Conservation (phyloP, 345 rosid genomes). For the Clausena lansium region DNA sequence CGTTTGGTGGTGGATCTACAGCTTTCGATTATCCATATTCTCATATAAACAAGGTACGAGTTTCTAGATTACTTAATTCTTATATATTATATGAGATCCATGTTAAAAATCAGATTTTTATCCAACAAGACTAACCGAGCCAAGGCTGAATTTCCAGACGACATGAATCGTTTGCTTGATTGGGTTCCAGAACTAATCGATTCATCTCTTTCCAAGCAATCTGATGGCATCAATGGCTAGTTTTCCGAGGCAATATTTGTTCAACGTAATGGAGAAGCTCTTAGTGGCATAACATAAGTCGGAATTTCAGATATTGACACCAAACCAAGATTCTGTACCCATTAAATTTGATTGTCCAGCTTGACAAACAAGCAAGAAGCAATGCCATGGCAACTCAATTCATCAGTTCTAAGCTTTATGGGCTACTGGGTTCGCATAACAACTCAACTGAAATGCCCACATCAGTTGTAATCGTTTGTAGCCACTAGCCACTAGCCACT, state of each 20-base stretch:
- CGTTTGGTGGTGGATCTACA: too few relatives aligned
- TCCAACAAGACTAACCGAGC: slow-evolving; percentile 92
- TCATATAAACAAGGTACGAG: too few relatives aligned
- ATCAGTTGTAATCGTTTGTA: too few relatives aligned
- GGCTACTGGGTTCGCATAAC: too few relatives aligned
- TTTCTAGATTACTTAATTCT: too few relatives aligned
- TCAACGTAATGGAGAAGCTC: not conserved
- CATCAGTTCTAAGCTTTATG: too few relatives aligned
- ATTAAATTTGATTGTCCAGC: not conserved
- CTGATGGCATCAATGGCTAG: slow-evolving; percentile 42
- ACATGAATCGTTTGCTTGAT: slow-evolving; percentile 75
- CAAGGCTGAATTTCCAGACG: slow-evolving; percentile 67
- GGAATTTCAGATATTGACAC: slow-evolving; percentile 1
- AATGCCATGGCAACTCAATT: not conserved
- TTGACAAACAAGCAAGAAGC: not conserved
- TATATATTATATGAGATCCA: too few relatives aligned
- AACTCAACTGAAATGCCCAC: too few relatives aligned
- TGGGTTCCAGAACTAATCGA: slow-evolving; percentile 78
- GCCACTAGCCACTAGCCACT: too few relatives aligned
- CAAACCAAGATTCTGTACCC: not conserved
- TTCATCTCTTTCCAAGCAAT: slow-evolving; percentile 34
- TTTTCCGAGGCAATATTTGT: not conserved
- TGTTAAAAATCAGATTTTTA: too few relatives aligned
- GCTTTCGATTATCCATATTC: too few relatives aligned
- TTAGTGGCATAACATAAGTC: not conserved